Conservation (phyloP, 192 early-diverging fungal species). For the Linnemannia elongata region DNA sequence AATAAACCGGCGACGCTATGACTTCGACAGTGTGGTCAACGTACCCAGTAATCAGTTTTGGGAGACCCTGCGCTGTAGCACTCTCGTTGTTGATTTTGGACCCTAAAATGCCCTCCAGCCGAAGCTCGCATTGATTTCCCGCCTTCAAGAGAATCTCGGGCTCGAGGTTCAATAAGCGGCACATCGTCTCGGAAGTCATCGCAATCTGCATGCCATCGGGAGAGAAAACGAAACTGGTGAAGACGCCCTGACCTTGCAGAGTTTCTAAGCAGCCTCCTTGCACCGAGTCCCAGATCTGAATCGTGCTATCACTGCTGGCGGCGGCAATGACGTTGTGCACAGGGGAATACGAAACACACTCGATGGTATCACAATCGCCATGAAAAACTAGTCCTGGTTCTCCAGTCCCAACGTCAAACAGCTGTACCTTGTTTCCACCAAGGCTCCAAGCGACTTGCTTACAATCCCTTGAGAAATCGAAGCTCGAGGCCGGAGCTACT, state of each 20-base stretch:
- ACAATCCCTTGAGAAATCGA: neutral
- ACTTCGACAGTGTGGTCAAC: too few species aligned
- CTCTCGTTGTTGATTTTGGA: neutral
- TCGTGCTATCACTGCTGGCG: neutral
- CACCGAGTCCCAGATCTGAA: neutral
- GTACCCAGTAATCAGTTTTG: too few species aligned
- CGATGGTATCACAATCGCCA: neutral
- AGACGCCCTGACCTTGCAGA: neutral
- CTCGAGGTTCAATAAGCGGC: neutral
- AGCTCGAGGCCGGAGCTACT: neutral
- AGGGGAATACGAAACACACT: neutral
- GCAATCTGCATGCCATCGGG: neutral
- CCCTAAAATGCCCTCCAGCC: too few species aligned
- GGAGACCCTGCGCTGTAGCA: too few species aligned
- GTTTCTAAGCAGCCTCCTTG: neutral
- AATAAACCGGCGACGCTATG: neutral
- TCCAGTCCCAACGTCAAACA: neutral
- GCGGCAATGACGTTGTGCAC: neutral
- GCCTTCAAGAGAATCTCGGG: too few species aligned
- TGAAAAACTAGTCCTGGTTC: neutral
- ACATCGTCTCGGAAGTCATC: neutral
- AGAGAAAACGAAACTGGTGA: neutral
- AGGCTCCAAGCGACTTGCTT: neutral
- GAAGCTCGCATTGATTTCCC: too few species aligned
- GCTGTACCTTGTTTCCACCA: neutral